Conservation (phyloP, 2,329 filamentous ascomycete species). For the Diaporthe caulivora region DNA sequence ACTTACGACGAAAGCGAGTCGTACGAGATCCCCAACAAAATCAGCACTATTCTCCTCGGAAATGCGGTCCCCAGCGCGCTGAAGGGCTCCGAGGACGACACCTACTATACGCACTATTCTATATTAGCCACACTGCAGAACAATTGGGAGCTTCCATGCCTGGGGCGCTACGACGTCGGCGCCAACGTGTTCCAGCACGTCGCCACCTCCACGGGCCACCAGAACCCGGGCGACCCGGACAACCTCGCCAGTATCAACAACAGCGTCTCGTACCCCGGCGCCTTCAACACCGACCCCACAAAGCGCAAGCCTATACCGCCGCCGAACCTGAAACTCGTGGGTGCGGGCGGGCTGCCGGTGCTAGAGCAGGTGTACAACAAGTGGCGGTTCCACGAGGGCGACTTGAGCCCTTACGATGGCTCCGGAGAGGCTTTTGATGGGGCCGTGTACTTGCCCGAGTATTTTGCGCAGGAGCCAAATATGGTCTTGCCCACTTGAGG, state of each 20-base stretch:
- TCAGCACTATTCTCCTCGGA: constrained; percentile 67
- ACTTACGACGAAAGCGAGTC: constrained; percentile 71
- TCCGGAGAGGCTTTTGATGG: constrained; percentile 58
- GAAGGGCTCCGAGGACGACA: constrained; percentile 63
- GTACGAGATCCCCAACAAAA: constrained; percentile 64
- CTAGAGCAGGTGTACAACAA: constrained; percentile 48
- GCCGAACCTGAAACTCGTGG: constrained; percentile 57
- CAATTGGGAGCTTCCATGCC: constrained; percentile 57
- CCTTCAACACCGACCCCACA: constrained; percentile 51
- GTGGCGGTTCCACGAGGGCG: constrained; percentile 47
- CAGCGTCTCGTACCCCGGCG: constrained; percentile 57
- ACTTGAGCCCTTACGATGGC: constrained; percentile 59
- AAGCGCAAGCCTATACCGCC: constrained; percentile 51
- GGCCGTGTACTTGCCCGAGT: constrained; percentile 53
- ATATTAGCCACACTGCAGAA: constrained; percentile 56
- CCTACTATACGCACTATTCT: constrained; percentile 61
- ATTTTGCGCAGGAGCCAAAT: constrained; percentile 50
- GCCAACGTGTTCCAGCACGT: constrained; percentile 47
- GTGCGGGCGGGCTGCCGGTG: constrained; percentile 57
- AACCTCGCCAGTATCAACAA: constrained; percentile 52
- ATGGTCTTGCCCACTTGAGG: constrained; percentile 9
- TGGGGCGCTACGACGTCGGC: constrained; percentile 58
- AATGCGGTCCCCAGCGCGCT: constrained; percentile 61
- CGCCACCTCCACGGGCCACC: constrained; percentile 43
- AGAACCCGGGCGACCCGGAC: constrained; percentile 50